Percentiles rank a stretch among this genome's conserved stretches.
These are phyloP conservation scores for Cenchrus purpureus DNA, from an alignment of 176 grass and related monocot species.

Conservation along the genomic window DNA sequence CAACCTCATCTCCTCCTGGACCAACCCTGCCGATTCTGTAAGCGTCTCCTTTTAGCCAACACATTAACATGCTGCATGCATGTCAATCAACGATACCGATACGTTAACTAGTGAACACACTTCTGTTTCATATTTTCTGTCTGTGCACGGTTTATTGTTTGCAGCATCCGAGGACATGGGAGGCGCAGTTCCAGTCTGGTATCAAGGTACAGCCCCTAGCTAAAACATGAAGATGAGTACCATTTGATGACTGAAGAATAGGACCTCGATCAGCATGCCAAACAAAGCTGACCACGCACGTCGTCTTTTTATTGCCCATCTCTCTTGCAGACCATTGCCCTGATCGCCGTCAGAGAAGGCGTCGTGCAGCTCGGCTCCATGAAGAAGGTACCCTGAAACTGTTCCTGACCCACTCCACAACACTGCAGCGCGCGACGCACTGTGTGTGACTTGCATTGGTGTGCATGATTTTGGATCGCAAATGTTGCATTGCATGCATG, in stretches of 20 bases:
- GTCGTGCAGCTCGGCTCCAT: slow-evolving; percentile 84
- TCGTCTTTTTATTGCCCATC: slow-evolving; percentile 7
- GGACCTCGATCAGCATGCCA: not conserved
- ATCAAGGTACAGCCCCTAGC: slow-evolving; percentile 54
- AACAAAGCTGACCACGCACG: not conserved
- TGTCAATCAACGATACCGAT: not conserved
- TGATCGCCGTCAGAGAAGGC: slow-evolving; percentile 92
- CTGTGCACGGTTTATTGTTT: not conserved
- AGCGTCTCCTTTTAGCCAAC: not conserved
- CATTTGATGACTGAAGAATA: not conserved
- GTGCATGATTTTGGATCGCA: not conserved
- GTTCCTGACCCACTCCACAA: slow-evolving; percentile 3
- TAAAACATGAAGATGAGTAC: too few species aligned
- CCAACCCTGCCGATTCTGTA: slow-evolving; percentile 90
- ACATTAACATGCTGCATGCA: not conserved
- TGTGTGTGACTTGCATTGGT: not conserved
- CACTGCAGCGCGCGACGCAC: not conserved
- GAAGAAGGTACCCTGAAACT: slow-evolving; percentile 58
- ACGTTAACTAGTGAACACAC: not conserved
- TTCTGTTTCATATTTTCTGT: not conserved
- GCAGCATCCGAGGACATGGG: slow-evolving; percentile 89
- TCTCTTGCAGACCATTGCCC: slow-evolving; percentile 75
- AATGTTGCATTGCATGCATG: not conserved
- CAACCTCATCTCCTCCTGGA: slow-evolving; percentile 81
- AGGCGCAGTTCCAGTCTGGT: slow-evolving; percentile 82